Conservation (phyloP, 768 basidiomycete genomes). For the Boletus pseudopeckii region DNA sequence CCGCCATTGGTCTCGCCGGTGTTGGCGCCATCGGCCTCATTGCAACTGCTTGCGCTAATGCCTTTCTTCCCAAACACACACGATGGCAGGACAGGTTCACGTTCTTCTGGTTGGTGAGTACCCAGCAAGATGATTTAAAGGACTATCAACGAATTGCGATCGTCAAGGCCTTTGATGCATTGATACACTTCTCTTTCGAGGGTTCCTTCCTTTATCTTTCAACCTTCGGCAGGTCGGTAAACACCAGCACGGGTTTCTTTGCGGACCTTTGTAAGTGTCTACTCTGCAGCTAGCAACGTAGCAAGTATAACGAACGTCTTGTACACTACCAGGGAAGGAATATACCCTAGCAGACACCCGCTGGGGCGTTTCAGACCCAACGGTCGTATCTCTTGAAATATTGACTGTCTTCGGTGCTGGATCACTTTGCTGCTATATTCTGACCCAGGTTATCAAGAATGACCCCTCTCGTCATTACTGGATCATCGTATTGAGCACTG, state of each 20-base stretch:
- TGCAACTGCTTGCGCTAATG: conserved; percentile 51
- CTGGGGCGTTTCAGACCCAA: conserved; percentile 78
- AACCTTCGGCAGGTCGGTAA: conserved; percentile 68
- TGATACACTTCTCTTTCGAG: conserved; percentile 77
- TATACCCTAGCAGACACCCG: conserved; percentile 78
- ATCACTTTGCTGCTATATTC: conserved; percentile 69
- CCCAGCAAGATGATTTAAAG: no score
- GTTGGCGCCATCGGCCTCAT: conserved; percentile 49
- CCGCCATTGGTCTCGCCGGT: conserved; percentile 59
- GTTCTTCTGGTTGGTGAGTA: conserved; percentile 75
- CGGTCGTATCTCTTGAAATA: conserved; percentile 78
- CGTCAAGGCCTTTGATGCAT: conserved; percentile 68
- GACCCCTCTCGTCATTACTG: conserved; percentile 63
- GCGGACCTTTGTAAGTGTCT: conserved; percentile 66
- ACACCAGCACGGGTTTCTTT: conserved; percentile 62
- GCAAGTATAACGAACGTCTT: not conserved
- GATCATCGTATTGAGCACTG: conserved; percentile 74
- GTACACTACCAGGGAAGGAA: conserved; percentile 58
- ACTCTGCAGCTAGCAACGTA: not conserved
- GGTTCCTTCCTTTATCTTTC: conserved; percentile 80
- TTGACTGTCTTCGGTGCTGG: conserved; percentile 76
- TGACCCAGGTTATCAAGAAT: conserved; percentile 57
- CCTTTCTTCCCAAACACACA: conserved; percentile 61
- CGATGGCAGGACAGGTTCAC: conserved; percentile 62
- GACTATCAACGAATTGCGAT: not conserved